These are phyloP conservation scores for Botryosphaeria agaves DNA, from an alignment of 2,329 filamentous ascomycete species.

Conservation along the genomic window DNA sequence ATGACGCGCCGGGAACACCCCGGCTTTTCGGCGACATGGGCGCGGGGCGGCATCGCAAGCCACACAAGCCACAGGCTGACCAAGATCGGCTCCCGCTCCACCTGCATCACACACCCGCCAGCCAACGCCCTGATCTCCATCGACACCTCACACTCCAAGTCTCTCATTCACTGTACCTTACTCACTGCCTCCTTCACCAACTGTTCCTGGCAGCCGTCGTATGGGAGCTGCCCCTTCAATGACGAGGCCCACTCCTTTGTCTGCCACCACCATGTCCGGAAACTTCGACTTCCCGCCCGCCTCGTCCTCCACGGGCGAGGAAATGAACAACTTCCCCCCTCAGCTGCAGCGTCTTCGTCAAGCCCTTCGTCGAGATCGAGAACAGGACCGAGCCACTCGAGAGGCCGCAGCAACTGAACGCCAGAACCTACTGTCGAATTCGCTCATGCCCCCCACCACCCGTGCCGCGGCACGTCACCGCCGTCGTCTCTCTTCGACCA, in stretches of 20 bases:
- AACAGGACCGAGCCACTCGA: constrained; percentile 10
- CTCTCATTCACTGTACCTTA: background rate
- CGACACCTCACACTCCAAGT: background rate
- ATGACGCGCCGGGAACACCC: too few relatives aligned
- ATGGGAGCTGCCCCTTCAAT: too few relatives aligned
- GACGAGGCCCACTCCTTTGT: constrained; percentile 1
- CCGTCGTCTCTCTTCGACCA: constrained; percentile 4
- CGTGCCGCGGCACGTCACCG: too few relatives aligned
- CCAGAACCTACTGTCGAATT: constrained; percentile 4
- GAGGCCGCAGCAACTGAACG: constrained; percentile 7
- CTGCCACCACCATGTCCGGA: constrained; percentile 10
- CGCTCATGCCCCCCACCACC: constrained; percentile 3
- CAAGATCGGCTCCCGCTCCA: too few relatives aligned
- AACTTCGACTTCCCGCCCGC: constrained; percentile 29
- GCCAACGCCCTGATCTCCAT: too few relatives aligned
- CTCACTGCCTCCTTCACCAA: background rate
- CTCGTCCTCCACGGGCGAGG: constrained; percentile 8
- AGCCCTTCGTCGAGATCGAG: constrained; percentile 15
- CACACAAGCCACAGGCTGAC: too few relatives aligned
- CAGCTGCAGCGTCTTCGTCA: constrained; percentile 16
- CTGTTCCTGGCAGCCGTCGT: background rate
- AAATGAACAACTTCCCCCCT: constrained; percentile 6
- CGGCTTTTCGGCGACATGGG: too few relatives aligned
- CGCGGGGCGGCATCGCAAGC: too few relatives aligned
- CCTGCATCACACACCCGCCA: too few relatives aligned